Conservation (phyloP, 768 basidiomycete species). For the Podaxis sp. region DNA sequence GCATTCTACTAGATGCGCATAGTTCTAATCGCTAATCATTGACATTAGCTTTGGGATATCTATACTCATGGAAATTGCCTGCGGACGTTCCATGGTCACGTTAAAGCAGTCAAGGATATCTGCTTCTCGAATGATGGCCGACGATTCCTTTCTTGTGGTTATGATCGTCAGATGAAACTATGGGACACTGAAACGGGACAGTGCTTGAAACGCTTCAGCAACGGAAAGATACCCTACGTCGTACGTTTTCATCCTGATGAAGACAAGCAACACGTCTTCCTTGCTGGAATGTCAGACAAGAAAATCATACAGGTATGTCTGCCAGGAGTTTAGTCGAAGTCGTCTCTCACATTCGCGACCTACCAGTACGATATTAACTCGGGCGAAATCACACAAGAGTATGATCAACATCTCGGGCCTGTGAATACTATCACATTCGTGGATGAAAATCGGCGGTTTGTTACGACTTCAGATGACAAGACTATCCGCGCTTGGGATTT, state of each 20-base stretch:
- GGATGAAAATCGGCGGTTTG: slow-evolving; percentile 95
- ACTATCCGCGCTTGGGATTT: slow-evolving; percentile 99
- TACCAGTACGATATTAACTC: slow-evolving; percentile 92
- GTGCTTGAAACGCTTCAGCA: slow-evolving; percentile 94
- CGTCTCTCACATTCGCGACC: slow-evolving; percentile 4
- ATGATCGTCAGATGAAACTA: slow-evolving; percentile 96
- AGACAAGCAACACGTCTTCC: slow-evolving; percentile 94
- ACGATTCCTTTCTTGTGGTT: slow-evolving; percentile 87
- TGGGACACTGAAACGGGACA: slow-evolving; percentile 99
- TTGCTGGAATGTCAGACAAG: slow-evolving; percentile 99
- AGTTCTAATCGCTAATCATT: slow-evolving; percentile 18
- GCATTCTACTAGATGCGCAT: slow-evolving; percentile 1
- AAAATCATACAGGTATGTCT: slow-evolving; percentile 90
- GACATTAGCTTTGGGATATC: slow-evolving; percentile 90
- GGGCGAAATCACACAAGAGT: slow-evolving; percentile 96
- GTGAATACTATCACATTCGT: slow-evolving; percentile 99
- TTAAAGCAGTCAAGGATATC: slow-evolving; percentile 95
- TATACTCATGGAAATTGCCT: slow-evolving; percentile 97
- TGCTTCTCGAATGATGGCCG: slow-evolving; percentile 93
- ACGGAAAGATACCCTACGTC: slow-evolving; percentile 97
- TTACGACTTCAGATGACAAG: slow-evolving; percentile 99
- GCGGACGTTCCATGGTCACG: slow-evolving; percentile 95
- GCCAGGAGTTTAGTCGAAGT: neutral
- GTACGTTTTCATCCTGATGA: slow-evolving; percentile 94
- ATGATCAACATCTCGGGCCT: slow-evolving; percentile 97